phyloP scores from a whole-genome alignment of 371 early-diverging fungal genomes.

The Blakeslea trispora region DNA sequence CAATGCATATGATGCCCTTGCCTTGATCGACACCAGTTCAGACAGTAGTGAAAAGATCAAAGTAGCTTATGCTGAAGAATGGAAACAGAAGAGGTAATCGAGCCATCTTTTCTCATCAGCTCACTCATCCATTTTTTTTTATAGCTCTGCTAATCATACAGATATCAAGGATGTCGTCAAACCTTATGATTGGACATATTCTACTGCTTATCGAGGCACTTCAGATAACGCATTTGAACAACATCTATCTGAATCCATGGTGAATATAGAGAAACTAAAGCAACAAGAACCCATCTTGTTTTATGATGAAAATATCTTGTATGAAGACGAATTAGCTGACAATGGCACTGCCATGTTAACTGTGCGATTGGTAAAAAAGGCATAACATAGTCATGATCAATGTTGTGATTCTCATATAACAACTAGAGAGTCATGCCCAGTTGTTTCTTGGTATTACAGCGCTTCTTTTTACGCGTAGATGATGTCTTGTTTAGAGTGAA shows the following conservation, averaged over 20 bases:
- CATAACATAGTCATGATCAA: too few species aligned
- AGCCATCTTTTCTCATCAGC: not conserved
- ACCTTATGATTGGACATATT: slow-evolving; percentile 96
- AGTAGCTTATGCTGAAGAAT: slow-evolving; percentile 83
- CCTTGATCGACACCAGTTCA: slow-evolving; percentile 65
- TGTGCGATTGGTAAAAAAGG: slow-evolving; percentile 72
- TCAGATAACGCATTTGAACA: slow-evolving; percentile 20
- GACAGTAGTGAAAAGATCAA: slow-evolving; percentile 68
- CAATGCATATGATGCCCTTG: slow-evolving; percentile 76
- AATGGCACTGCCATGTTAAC: slow-evolving; percentile 85
- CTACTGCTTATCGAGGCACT: slow-evolving; percentile 79
- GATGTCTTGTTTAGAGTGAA: slow-evolving; percentile 85
- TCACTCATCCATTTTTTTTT: not conserved
- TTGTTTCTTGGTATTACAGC: slow-evolving; percentile 84
- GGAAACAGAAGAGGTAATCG: slow-evolving; percentile 75
- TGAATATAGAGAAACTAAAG: slow-evolving; percentile 79
- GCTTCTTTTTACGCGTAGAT: slow-evolving; percentile 93
- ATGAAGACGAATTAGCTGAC: slow-evolving; percentile 96
- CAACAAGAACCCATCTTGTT: slow-evolving; percentile 85
- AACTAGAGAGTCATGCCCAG: slow-evolving; percentile 93
- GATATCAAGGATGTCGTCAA: slow-evolving; percentile 82
- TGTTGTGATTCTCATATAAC: too few species aligned
- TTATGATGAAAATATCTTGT: slow-evolving; percentile 88
- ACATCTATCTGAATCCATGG: slow-evolving; percentile 30
- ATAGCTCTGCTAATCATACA: slow-evolving; percentile 57